A percentile compares a stretch with the other conserved stretches of the same genome.
These are phyloP conservation scores for Fusarium odoratissimum DNA, from an alignment of 2,329 filamentous ascomycete genomes.

Conservation along the genomic window DNA sequence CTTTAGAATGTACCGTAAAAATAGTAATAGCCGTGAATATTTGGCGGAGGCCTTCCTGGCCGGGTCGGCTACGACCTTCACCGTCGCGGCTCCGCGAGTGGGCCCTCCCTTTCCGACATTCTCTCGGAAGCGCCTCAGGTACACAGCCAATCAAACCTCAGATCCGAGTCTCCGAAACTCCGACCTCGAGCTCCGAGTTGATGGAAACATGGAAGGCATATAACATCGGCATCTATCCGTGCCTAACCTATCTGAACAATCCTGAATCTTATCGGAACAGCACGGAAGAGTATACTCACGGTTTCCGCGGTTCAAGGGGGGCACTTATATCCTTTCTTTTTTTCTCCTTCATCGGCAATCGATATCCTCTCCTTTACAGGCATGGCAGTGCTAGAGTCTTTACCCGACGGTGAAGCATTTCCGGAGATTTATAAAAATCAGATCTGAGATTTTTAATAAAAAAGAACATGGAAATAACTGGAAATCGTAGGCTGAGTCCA, in stretches of 20 bases:
- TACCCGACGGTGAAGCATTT: conserved; percentile 29
- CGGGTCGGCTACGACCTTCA: conserved; percentile 4
- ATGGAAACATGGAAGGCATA: conserved; percentile 34
- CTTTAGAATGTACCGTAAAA: neutral
- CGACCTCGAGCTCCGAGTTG: conserved; percentile 33
- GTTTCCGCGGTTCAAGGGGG: neutral
- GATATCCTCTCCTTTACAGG: neutral
- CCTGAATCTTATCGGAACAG: conserved; percentile 11
- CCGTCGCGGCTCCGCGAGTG: conserved; percentile 39
- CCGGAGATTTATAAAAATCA: conserved; percentile 3
- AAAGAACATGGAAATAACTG: neutral
- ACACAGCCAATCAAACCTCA: conserved; percentile 5
- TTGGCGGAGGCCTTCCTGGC: neutral
- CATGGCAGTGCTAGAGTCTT: neutral
- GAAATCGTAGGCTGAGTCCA: conserved; percentile 8
- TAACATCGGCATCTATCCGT: conserved; percentile 8
- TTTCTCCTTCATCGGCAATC: neutral
- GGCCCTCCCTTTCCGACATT: conserved; percentile 1
- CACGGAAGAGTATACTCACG: neutral
- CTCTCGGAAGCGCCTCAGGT: conserved; percentile 7
- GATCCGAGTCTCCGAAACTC: conserved; percentile 42
- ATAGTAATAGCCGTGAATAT: neutral
- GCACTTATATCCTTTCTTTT: neutral
- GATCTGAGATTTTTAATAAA: neutral
- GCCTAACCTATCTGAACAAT: neutral